phyloP scores from a whole-genome alignment of 2,329 filamentous ascomycete species.

The Aspergillus aculeatinus region DNA sequence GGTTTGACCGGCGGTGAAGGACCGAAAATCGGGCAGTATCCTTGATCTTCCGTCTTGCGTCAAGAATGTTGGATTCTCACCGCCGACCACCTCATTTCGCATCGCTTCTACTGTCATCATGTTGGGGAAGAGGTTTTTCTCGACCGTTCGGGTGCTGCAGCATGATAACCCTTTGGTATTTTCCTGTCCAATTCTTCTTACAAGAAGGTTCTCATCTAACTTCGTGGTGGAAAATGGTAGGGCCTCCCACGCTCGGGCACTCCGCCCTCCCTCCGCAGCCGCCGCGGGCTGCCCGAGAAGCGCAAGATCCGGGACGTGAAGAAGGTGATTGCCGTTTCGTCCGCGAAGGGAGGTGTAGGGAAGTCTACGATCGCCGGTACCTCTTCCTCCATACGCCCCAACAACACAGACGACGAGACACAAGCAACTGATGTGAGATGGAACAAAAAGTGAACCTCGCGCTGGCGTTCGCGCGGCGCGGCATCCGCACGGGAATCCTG shows the following conservation, averaged over 20 bases:
- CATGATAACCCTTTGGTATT: conserved; percentile 88
- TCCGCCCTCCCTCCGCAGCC: conserved; percentile 66
- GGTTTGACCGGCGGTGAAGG: conserved; percentile 20
- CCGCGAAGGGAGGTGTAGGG: conserved; percentile 95
- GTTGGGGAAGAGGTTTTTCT: conserved; percentile 52
- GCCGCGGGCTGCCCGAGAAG: conserved; percentile 76
- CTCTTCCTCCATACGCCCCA: neutral
- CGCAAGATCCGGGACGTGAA: conserved; percentile 78
- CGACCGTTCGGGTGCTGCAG: conserved; percentile 52
- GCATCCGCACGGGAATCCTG: conserved; percentile 80
- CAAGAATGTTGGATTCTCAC: neutral
- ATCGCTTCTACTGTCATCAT: conserved; percentile 5
- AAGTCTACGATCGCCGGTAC: conserved; percentile 88
- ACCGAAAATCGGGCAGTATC: conserved; percentile 21
- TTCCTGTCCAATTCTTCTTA: too few species aligned
- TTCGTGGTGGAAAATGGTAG: conserved; percentile 48
- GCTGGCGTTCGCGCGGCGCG: conserved; percentile 77
- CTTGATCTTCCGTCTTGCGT: neutral
- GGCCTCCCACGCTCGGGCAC: conserved; percentile 77
- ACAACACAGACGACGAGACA: neutral
- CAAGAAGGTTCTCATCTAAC: neutral
- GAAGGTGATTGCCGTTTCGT: conserved; percentile 95
- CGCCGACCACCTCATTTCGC: neutral
- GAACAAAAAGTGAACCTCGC: conserved; percentile 68
- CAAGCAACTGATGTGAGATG: neutral